Evolutionary conservation across 495 filamentous ascomycete genomes (phyloP), one percentile per base, ranked within the genome.

Genomic region (Clohesyomyces aquaticus): DNA sequence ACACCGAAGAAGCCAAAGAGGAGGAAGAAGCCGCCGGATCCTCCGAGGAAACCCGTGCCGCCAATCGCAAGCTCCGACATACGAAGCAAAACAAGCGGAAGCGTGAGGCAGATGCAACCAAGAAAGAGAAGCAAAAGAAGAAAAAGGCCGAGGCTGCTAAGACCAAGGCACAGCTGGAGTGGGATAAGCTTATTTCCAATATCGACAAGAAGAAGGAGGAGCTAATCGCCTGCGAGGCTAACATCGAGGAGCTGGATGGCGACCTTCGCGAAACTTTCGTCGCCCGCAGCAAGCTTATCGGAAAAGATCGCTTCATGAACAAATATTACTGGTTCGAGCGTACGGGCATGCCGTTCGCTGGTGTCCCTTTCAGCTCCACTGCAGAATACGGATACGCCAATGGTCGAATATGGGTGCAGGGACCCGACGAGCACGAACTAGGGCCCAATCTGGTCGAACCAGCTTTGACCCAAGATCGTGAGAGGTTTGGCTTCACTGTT

Each of bases 271-370:
- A 98, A 75, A 88, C 91, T 43, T 91, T 96, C 72, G 96, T 93
- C 71, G 89, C 91, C 41, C 88, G 94, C 52, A 96, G 92, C 14
- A 86, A 88, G 58, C 85, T 91, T 54, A 81, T 98, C 11, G 94
- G 94, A 46, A 90, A 91, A 65, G 94, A 98, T 73, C 85, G 94
- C 23, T 98, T 96, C 79, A 96, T 91, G 85, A 98, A 98, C 72
- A 89, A 92, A 21, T 98, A 98, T 73, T 97, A 92, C 80, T 98
- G 93, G 93, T 96, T 97, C 73, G 94, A 98, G 76, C 88, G 93
- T 38, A 98, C 98, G 71, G 94, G 92, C 26, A 97, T 98, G 94
- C 95, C 94, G 1, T 96, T 91, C 72, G 91, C 80, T 48, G 95
- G 95, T 1, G 79, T 96, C 60, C 93, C 92, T 0, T 81, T 83